Conservation (phyloP, 2,329 filamentous ascomycete species). For the Penicillium polonicum region DNA sequence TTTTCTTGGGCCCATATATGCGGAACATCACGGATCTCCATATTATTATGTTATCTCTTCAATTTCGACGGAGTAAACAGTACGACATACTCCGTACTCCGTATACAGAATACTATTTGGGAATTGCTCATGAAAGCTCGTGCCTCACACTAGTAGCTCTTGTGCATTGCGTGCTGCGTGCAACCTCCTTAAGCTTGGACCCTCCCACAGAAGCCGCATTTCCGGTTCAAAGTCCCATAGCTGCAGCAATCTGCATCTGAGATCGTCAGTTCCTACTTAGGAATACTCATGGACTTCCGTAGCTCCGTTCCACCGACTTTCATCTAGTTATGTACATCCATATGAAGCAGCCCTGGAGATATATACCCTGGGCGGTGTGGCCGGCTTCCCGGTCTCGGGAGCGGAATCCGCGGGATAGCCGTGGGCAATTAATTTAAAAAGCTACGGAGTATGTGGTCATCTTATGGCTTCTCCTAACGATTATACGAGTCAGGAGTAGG, state of each 20-base stretch:
- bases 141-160: slow-evolving; percentile 6
- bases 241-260: background rate
- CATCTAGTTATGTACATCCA: background rate
- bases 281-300: background rate
- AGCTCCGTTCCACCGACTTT: background rate
- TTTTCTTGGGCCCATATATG: background rate
- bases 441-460: background rate
- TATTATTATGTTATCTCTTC: background rate
- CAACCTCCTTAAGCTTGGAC: background rate
- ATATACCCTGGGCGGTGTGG: background rate
- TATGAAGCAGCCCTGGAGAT: background rate
- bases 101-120: background rate
- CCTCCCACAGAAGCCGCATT: slow-evolving; percentile 1
- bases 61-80: background rate
- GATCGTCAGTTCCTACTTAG: background rate
- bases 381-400: slow-evolving; percentile 1
- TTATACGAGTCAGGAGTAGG: background rate
- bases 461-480: background rate
- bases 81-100: background rate
- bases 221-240: background rate
- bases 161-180: slow-evolving; percentile 3
- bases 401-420: background rate
- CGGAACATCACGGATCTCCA: slow-evolving; percentile 2
- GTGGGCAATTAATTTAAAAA: background rate
- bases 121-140: slow-evolving; percentile 1